A percentile compares a stretch with the other conserved stretches of the same genome.
These are phyloP conservation scores for Trichoderma atrobrunneum DNA, from an alignment of 2,329 filamentous ascomycete genomes.

Conservation along the genomic window DNA sequence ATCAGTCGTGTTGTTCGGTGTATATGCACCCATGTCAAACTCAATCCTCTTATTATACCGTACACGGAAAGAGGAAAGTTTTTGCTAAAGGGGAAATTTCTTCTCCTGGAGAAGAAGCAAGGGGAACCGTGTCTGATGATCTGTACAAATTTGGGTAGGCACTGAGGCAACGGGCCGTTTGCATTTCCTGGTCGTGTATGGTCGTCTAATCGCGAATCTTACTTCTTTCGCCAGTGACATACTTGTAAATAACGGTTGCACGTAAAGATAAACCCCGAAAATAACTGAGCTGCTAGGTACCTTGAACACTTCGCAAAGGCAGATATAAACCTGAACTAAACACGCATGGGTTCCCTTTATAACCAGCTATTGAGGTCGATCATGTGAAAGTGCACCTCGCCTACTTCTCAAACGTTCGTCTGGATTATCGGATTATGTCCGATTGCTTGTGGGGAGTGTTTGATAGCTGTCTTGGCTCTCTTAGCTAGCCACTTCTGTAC, in stretches of 20 bases:
- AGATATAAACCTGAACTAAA: neutral
- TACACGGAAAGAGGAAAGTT: neutral
- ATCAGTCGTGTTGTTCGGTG: neutral
- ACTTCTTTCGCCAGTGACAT: neutral
- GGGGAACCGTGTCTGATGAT: neutral
- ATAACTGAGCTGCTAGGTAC: neutral
- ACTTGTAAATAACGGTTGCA: neutral
- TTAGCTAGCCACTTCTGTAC: neutral
- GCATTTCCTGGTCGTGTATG: neutral
- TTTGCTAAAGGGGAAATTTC: neutral
- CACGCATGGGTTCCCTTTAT: neutral
- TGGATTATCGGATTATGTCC: neutral
- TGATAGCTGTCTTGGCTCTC: neutral
- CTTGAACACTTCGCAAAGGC: neutral
- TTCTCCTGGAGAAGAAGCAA: neutral
- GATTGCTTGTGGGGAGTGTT: neutral
- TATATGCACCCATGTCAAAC: neutral
- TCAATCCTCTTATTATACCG: neutral
- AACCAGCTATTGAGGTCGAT: neutral
- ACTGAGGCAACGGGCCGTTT: neutral
- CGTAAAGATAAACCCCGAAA: neutral
- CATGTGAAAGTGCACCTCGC: neutral
- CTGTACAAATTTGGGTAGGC: neutral
- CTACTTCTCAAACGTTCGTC: neutral
- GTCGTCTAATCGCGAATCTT: neutral